A percentile compares a stretch with the other conserved stretches of the same genome.
Evolutionary conservation across 108 stramenopile genomes (phyloP).

Genomic region (Nannochloropsis salina): DNA sequence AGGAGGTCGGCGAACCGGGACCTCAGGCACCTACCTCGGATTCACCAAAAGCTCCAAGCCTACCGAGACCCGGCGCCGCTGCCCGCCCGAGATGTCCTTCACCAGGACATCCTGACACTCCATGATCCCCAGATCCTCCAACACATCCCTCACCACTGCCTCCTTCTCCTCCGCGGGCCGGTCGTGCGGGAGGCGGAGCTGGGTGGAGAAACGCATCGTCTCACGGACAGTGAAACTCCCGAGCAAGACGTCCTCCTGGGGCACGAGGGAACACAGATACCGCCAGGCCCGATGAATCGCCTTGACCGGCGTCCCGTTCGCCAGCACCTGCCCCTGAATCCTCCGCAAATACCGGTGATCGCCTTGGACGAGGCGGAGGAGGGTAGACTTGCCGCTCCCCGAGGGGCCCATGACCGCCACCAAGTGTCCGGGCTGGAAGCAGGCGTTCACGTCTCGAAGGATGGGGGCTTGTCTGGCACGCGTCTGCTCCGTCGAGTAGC

Average conservation of each 20-base stretch:
- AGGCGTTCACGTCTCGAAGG: slow-evolving; percentile 29
- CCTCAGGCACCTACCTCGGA: slow-evolving; percentile 22
- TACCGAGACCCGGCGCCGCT: slow-evolving; percentile 36
- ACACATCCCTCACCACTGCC: background rate
- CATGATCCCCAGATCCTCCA: slow-evolving; percentile 28
- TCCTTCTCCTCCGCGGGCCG: background rate
- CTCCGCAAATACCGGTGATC: slow-evolving; percentile 16
- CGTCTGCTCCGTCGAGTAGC: background rate
- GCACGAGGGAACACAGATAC: slow-evolving; percentile 26
- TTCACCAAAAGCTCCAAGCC: slow-evolving; percentile 44
- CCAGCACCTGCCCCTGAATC: slow-evolving; percentile 7
- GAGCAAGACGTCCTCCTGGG: slow-evolving; percentile 36
- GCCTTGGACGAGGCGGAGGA: slow-evolving; percentile 17
- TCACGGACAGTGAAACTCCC: slow-evolving; percentile 26
- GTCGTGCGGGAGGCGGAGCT: slow-evolving; percentile 18
- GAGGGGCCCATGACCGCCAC: slow-evolving; percentile 47
- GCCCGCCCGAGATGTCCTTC: slow-evolving; percentile 39
- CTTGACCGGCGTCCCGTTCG: slow-evolving; percentile 11
- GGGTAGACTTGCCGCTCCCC: slow-evolving; percentile 45
- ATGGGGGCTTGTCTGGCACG: background rate
- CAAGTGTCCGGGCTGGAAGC: slow-evolving; percentile 32
- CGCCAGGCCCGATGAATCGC: slow-evolving; percentile 8
- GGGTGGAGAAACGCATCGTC: slow-evolving; percentile 23
- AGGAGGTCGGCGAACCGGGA: background rate
- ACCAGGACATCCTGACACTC: background rate